Evolutionary conservation across 768 basidiomycete genomes (phyloP), one percentile per base, ranked within the genome.

Genomic region (Pleurotus tuoliensis): DNA sequence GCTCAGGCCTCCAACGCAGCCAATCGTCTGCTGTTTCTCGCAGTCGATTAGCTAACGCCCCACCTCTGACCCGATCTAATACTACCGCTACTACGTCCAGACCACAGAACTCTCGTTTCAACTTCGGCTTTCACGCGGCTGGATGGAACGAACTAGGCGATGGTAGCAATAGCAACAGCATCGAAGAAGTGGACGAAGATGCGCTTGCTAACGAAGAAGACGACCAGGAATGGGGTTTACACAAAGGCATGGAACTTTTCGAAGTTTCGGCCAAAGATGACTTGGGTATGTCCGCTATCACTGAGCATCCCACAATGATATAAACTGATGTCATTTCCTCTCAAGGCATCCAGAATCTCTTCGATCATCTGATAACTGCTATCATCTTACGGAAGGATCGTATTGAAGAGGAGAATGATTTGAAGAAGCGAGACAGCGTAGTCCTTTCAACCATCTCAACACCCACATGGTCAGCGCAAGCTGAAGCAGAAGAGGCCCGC

Each of bases 181-280:
- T 84, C 52, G 78, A 82, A 46, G 87, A 85, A 67, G 82, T 82
- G 43, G 86, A 90, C 16, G 82, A 82, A 50, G 80, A 87, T 38
- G 77, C 73, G 12, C 69, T 74, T 4, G 81, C 80, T 16, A 73
- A 73, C 6, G 68, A 67, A 3, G 70, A 66, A 7, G 77, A 82
- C 34, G 82, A 82, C 56, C 73, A 74, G 40, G 88, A 88, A 66
- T 91, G 89, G 87, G 88, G 90, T 4, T 76, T 89, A 39, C 84
- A 79, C 66, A 88, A 88, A 66, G 88, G 85, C 59, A 92, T 94
- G 85, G 88, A 90, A 65, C 79, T 95, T 15, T 92, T 90, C 61
- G 92, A 96, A 67, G 92, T 96, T 16, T 94, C 92, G 44, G 89
- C 94, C 53, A 94, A 94, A 71, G 92, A 94, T 63, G 88, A 91